Conservation (phyloP, 768 basidiomycete genomes). For the Leccinum arenicola region DNA sequence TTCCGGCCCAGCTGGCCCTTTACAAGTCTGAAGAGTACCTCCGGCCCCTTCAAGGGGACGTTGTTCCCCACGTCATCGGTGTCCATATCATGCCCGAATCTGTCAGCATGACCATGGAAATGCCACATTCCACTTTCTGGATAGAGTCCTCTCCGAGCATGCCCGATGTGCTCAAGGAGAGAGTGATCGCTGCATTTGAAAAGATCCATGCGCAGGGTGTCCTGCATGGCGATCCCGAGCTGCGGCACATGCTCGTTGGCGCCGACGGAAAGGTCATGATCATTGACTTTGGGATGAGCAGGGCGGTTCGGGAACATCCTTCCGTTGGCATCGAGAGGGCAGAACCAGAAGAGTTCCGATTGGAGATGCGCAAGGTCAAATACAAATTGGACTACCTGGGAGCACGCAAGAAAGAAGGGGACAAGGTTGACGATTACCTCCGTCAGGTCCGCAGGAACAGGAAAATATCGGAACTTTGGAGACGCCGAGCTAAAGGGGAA, state of each 20-base stretch:
- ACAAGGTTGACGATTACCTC: constrained; percentile 31
- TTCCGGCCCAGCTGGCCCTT: constrained; percentile 45
- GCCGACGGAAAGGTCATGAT: constrained; percentile 52
- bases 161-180: constrained; percentile 52
- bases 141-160: constrained; percentile 57
- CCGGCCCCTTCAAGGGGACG: constrained; percentile 47
- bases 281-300: constrained; percentile 51
- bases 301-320: constrained; percentile 28
- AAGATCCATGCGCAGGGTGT: constrained; percentile 47
- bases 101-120: constrained; percentile 46
- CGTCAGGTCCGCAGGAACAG: constrained; percentile 31
- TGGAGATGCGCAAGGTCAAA: constrained; percentile 56
- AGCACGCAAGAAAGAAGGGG: constrained; percentile 35
- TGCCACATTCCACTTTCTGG: constrained; percentile 60
- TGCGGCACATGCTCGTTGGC: constrained; percentile 53
- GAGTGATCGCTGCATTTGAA: constrained; percentile 48
- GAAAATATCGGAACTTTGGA: constrained; percentile 25
- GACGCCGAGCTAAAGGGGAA: constrained; percentile 27
- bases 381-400: constrained; percentile 49
- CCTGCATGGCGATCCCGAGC: constrained; percentile 46
- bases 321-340: constrained; percentile 36
- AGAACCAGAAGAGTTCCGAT: constrained; percentile 38
- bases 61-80: constrained; percentile 53
- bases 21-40: constrained; percentile 48
- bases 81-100: constrained; percentile 39